Base-by-base conservation (phyloP, 169 alveolate genomes). In the Eimeria tenella region DNA sequence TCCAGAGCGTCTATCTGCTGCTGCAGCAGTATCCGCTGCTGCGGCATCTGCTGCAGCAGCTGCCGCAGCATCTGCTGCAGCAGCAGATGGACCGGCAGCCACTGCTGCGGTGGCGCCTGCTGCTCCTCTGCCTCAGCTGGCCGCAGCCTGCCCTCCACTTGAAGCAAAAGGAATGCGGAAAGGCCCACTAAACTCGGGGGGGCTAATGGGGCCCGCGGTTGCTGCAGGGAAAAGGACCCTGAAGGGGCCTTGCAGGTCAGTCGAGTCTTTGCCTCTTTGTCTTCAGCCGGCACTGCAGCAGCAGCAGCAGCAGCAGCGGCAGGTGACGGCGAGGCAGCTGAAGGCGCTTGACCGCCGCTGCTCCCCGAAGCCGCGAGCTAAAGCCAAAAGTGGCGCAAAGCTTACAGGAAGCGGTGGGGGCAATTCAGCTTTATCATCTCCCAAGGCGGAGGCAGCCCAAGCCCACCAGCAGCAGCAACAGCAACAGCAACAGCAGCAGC, bases 201-300 rank as follows among this genome's bases (percentile, higher is more conserved):
- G 82, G 82, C 82, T 21, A 71, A 71, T 52, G 56, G 23, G 5
- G 56, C 82, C 82, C 82, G 58, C 56, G 1, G 58, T 55, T 6
- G 9, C 82, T 55, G 4, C 56, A 9, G 82, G 23, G 21, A 52
- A 71, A 10, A 21, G 25, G 21, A 19, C 58, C 21, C 15, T 71
- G 82, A 71, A 71, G 21, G 82, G 82, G 17, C 25, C 82, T 8
- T 71, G 82, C 82, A 71, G 82, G 23, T 71, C 82, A 19, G 82
- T 31, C 5, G 6, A 52, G 23, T 71, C 82, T 7, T 21, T 71
- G 58, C 82, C 25, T 52, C 82, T 31, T 52, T 55, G 82, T 6
- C 82, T 71, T 10, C 82, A 71, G 82, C 82, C 25, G 82, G 58
- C 25, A 21, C 56, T 52, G 82, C 82, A 71, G 56, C 82, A 71